phyloP scores from a whole-genome alignment of 2,329 filamentous ascomycete genomes.

The Rosellinia necatrix region DNA sequence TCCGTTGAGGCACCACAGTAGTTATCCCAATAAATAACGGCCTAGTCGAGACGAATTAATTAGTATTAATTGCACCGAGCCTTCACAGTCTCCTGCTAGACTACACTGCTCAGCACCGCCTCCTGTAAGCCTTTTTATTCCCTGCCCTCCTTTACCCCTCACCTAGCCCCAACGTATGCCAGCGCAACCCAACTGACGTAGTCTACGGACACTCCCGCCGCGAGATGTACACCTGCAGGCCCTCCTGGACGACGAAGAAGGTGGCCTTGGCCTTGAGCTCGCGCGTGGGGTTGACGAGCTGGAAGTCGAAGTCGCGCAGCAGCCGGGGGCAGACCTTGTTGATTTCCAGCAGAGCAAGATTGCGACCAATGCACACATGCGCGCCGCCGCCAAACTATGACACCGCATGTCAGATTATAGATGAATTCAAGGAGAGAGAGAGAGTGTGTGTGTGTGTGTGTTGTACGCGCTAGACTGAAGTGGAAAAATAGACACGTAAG shows the following conservation, averaged over 20 bases:
- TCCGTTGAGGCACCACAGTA: too few relatives aligned
- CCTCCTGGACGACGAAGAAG: slow-evolving; percentile 64
- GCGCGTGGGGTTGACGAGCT: slow-evolving; percentile 54
- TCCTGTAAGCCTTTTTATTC: too few relatives aligned
- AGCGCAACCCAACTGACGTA: background rate
- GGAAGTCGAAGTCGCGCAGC: slow-evolving; percentile 58
- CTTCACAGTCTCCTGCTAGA: too few relatives aligned
- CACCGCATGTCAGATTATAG: background rate
- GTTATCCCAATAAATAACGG: too few relatives aligned
- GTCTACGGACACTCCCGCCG: slow-evolving; percentile 30
- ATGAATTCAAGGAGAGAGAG: too few relatives aligned
- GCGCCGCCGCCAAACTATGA: slow-evolving; percentile 57
- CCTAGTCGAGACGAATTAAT: too few relatives aligned
- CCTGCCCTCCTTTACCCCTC: too few relatives aligned
- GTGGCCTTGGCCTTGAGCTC: slow-evolving; percentile 58
- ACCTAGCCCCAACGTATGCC: background rate
- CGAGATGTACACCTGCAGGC: slow-evolving; percentile 56
- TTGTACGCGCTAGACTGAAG: too few relatives aligned
- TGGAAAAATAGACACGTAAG: background rate
- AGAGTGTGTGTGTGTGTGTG: too few relatives aligned
- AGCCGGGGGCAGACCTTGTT: slow-evolving; percentile 63
- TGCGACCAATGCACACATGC: slow-evolving; percentile 60
- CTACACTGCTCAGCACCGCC: too few relatives aligned
- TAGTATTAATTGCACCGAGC: too few relatives aligned
- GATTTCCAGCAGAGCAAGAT: slow-evolving; percentile 60